Conservation (phyloP, 495 filamentous ascomycete species). For the Penicillium cinerascens region DNA sequence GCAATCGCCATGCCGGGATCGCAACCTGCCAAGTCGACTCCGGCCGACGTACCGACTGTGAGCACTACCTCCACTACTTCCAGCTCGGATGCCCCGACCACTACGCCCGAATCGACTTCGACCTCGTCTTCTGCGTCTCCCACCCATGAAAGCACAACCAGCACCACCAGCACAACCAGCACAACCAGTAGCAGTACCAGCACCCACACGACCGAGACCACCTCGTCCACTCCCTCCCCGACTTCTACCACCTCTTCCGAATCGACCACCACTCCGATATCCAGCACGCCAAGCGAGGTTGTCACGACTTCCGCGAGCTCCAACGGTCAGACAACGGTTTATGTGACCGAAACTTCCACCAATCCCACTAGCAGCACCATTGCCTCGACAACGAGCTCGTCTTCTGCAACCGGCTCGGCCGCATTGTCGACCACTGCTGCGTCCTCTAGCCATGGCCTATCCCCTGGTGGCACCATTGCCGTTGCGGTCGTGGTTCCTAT, state of each 20-base stretch:
- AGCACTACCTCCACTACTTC: conserved; percentile 12
- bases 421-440: conserved; percentile 22
- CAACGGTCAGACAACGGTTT: background rate
- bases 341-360: conserved; percentile 15
- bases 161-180: conserved; percentile 20
- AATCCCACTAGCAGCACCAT: conserved; percentile 10
- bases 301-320: background rate
- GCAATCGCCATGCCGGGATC: background rate
- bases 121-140: conserved; percentile 12
- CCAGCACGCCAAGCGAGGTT: background rate
- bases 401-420: conserved; percentile 26
- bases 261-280: conserved; percentile 4
- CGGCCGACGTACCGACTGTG: background rate
- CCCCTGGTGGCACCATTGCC: conserved; percentile 68
- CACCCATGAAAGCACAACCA: conserved; percentile 10
- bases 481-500: conserved; percentile 94
- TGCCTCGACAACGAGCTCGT: conserved; percentile 16
- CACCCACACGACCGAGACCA: conserved; percentile 22
- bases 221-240: conserved; percentile 13
- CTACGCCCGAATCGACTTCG: conserved; percentile 17
- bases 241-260: conserved; percentile 10
- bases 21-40: background rate
- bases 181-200: conserved; percentile 10
- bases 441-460: conserved; percentile 42
- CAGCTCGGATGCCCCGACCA: conserved; percentile 18